Percentiles rank a stretch among this genome's conserved stretches.
These are phyloP conservation scores for Rhizodiscina lignyota DNA, from an alignment of 495 filamentous ascomycete genomes.

Conservation along the genomic window DNA sequence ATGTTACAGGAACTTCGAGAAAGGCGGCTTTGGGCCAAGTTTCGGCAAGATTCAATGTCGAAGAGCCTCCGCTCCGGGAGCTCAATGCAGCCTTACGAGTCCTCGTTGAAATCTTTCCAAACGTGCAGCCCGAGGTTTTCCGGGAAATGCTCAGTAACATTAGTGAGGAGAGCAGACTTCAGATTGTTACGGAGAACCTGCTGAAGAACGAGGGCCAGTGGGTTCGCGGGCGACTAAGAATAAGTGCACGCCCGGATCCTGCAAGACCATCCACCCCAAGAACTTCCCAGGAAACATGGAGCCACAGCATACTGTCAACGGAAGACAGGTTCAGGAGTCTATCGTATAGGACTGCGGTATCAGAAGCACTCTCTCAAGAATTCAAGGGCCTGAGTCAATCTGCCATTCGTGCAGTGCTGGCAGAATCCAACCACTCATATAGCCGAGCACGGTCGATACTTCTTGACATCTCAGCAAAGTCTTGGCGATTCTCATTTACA, in stretches of 20 bases:
- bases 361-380: constrained; percentile 46
- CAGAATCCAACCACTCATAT: constrained; percentile 82
- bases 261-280: background rate
- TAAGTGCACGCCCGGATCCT: background rate
- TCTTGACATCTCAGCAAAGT: constrained; percentile 55
- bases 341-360: constrained; percentile 58
- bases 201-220: constrained; percentile 59
- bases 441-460: constrained; percentile 58
- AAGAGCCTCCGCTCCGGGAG: constrained; percentile 46
- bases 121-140: constrained; percentile 81
- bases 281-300: too few relatives aligned
- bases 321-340: constrained; percentile 60
- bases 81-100: constrained; percentile 59
- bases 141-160: constrained; percentile 72
- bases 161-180: constrained; percentile 64
- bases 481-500: constrained; percentile 73
- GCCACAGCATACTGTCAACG: constrained; percentile 29
- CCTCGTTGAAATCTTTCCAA: constrained; percentile 67
- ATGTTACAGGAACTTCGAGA: too few relatives aligned
- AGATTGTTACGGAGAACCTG: constrained; percentile 72
- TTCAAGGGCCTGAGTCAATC: constrained; percentile 68
- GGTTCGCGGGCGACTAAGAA: constrained; percentile 48
- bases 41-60: too few relatives aligned
- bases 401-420: constrained; percentile 72
- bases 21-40: too few relatives aligned